Base-by-base conservation (phyloP, 306 rosid genomes). In the Luffa acutangula region DNA sequence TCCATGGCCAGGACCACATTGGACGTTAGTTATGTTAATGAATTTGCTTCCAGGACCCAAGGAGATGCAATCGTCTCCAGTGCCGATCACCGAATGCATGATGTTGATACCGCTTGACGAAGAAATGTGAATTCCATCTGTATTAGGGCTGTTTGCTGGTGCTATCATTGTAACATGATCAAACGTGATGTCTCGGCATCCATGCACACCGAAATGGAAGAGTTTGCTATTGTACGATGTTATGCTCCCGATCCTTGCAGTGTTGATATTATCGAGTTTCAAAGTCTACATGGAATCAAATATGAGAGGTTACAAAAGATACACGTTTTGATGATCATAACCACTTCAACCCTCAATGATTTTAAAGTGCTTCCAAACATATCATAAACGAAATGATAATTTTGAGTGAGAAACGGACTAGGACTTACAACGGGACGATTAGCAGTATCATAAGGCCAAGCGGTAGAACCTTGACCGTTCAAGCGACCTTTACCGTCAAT, bases 91-190 rank as follows among this genome's bases (percentile, higher is more conserved):
- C 1, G 87, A 79, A 2, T 79, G n/a, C 37, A 10, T 9, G 45
- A 83, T 76, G 17, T 21, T 3, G 7, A 83, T 8, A 70, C 52
- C n/a, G 6, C 21, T 62, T 10, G 89, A 73, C 3, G 1, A 1
- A 0, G 69, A 84, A 5, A 86, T 5, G 76, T 83, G 86, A 66
- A 86, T 83, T 56, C 86, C 88, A 11, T 83, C 88, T 3, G 84
- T 86, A 25, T 25, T 25, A 25, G 31, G 31, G 31, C 31, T 25
- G 1, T 25, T 25, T 25, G 31, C 31, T 25, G 81, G 54, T 80
- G 73, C 1, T 67, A 15, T 15, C 3, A 13, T 78, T 3, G 65
- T 58, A 4, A 11, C 15, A 54, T 12, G 83, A 49, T 4, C 1
- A 0, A 1, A 69, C 79, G 9, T 80, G 7, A 76, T 81, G 82